phyloP scores from a whole-genome alignment of 2,329 filamentous ascomycete genomes.

The Pseudodiploospora longispora region DNA sequence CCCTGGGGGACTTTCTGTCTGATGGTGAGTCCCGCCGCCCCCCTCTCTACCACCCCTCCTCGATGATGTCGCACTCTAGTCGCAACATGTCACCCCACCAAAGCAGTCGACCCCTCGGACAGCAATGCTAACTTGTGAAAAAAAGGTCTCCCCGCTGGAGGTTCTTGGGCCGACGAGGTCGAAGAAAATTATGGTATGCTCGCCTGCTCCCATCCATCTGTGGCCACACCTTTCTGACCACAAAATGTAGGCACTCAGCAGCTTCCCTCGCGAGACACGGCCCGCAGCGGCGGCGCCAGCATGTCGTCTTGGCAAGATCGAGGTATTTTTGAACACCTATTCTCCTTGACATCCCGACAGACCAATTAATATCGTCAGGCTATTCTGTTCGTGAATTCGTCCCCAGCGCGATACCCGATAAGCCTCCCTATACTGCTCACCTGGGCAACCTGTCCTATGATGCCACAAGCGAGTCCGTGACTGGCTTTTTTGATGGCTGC shows the following conservation, averaged over 20 bases:
- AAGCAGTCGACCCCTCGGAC: slow-evolving; percentile 13
- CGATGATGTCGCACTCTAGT: slow-evolving; percentile 14
- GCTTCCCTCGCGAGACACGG: slow-evolving; percentile 42
- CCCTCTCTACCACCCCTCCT: slow-evolving; percentile 16
- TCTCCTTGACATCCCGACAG: background rate
- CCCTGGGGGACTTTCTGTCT: slow-evolving; percentile 89
- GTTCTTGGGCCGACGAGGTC: slow-evolving; percentile 99
- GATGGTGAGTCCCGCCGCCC: slow-evolving; percentile 60
- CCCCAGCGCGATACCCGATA: slow-evolving; percentile 67
- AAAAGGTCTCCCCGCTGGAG: slow-evolving; percentile 33
- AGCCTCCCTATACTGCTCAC: slow-evolving; percentile 92
- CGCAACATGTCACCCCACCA: slow-evolving; percentile 14
- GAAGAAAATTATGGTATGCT: slow-evolving; percentile 76
- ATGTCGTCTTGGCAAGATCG: slow-evolving; percentile 34
- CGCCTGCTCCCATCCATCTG: slow-evolving; percentile 3
- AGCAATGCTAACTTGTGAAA: slow-evolving; percentile 1
- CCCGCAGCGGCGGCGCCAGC: slow-evolving; percentile 24
- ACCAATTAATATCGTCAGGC: slow-evolving; percentile 29
- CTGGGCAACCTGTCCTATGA: slow-evolving; percentile 96
- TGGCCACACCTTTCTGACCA: slow-evolving; percentile 17
- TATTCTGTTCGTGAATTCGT: slow-evolving; percentile 64
- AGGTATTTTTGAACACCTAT: slow-evolving; percentile 21
- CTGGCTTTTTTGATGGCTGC: slow-evolving; percentile 77
- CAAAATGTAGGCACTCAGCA: slow-evolving; percentile 44
- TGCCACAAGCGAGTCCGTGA: slow-evolving; percentile 73